phyloP scores from a whole-genome alignment of 2,329 filamentous ascomycete genomes.

The Claviceps cyperi region DNA sequence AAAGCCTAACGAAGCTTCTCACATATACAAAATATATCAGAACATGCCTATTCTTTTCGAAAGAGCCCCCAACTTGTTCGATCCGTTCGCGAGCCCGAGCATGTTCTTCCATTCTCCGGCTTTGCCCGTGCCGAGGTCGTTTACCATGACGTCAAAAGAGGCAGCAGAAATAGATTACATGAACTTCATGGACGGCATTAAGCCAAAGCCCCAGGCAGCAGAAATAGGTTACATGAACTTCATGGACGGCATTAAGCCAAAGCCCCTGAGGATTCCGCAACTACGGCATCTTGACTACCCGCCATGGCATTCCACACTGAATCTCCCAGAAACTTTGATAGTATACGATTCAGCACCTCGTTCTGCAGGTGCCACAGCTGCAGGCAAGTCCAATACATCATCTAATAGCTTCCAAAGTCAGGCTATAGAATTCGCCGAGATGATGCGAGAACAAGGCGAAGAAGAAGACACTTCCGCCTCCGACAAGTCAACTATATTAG shows the following conservation, averaged over 20 bases:
- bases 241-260: constrained; percentile 1
- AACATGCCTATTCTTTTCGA: constrained; percentile 30
- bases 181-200: constrained; percentile 3
- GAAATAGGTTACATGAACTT: constrained; percentile 9
- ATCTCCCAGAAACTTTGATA: constrained; percentile 34
- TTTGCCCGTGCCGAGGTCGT: constrained; percentile 29
- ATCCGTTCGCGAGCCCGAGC: constrained; percentile 43
- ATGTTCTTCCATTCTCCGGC: constrained; percentile 44
- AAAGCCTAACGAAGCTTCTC: constrained; percentile 17
- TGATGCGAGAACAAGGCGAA: constrained; percentile 34
- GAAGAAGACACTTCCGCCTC: constrained; percentile 17
- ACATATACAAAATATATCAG: constrained; percentile 23
- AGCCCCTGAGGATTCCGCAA: constrained; percentile 17
- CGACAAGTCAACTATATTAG: too few species aligned
- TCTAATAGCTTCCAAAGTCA: constrained; percentile 30
- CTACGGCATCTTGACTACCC: constrained; percentile 34
- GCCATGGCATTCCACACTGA: constrained; percentile 29
- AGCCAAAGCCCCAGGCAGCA: constrained; percentile 7
- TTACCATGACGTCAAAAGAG: constrained; percentile 21
- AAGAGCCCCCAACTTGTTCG: constrained; percentile 36
- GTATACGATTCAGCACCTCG: constrained; percentile 26
- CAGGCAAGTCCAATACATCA: constrained; percentile 4
- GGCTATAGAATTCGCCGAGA: constrained; percentile 28
- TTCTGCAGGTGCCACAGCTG: constrained; percentile 4
- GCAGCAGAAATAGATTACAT: constrained; percentile 12